Base-by-base conservation (phyloP, 441 rosid genomes). In the Erodium texanum region DNA sequence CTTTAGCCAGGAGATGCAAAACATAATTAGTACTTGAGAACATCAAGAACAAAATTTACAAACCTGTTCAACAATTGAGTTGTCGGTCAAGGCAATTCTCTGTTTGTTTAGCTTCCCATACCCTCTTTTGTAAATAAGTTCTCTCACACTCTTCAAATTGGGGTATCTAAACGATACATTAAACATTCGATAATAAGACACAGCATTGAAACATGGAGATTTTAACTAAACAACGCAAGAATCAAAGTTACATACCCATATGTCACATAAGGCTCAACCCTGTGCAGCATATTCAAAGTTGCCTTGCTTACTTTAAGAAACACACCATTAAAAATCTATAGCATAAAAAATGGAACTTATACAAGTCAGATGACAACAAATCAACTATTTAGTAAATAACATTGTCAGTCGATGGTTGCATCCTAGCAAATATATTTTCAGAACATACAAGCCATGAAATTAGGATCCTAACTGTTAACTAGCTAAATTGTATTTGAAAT, bases 251-350 rank as follows among this genome's bases (percentile, higher is more conserved):
- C 67, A 45, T 83, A 90, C 91, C 95, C 93, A 23, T 80, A 90
- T 1, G 97, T 88, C 69, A 90, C 95, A 79, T 82, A 90, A 7
- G 95, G 95, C 58, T 87, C 95, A 71, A 90, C 89, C 79, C 86
- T 79, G 73, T 77, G 93, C 66, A 91, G 86, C 97, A 89, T 85
- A 75, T 85, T 90, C 72, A 88, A 32, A 8, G 97, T 88, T n/a
- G 97, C 89, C 50, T 85, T 84, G 85, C 85, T 91, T 10, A 91
- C 97, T 76, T 89, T 91, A 50, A 91, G 82, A 71, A 91, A 86
- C 14, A 89, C 97, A 9, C 97, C 96, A 71, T 89, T 89, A 58
- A 75, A 75, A 68, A 75, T 70, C 78, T 75, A 64, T 20, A 8
- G 11, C 62, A 2, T 19, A 18, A 19, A 19, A 19, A 18, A 6